Conservation (phyloP, 805 yeast species). For the Nakazawaea populi region DNA sequence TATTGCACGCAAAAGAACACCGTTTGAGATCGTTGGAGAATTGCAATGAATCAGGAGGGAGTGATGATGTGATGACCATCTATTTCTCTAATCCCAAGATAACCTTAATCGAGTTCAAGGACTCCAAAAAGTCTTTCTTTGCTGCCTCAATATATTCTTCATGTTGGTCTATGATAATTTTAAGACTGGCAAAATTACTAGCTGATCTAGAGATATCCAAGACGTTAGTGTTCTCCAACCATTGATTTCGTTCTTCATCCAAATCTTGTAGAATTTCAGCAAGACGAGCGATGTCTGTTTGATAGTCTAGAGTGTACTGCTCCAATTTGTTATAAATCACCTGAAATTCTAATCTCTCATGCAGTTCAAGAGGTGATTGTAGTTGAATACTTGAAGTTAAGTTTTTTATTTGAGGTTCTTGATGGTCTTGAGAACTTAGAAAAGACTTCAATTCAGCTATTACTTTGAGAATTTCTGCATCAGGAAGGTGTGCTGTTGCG, state of each 20-base stretch:
- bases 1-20: not conserved
- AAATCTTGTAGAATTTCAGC: slow-evolving; percentile 1
- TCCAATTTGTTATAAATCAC: not conserved
- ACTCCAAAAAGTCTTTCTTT: slow-evolving; percentile 3
- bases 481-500: not conserved
- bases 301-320: not conserved
- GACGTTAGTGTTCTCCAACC: slow-evolving; percentile 3
- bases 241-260: slow-evolving; percentile 4
- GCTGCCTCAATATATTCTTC: slow-evolving; percentile 4
- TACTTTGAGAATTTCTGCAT: not conserved
- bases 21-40: not conserved
- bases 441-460: not conserved
- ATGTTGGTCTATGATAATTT: not conserved
- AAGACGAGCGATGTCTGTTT: not conserved
- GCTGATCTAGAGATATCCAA: not conserved
- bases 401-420: not conserved
- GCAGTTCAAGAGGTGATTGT: slow-evolving; percentile 1
- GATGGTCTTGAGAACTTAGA: not conserved
- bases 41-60: not conserved
- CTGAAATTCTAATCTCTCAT: not conserved
- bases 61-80: not conserved
- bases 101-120: slow-evolving; percentile 1
- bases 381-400: not conserved
- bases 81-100: not conserved
- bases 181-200: not conserved